Evolutionary conservation across 2,329 filamentous ascomycete species (phyloP).

Genomic region (Reticulascus tulasneorum): DNA sequence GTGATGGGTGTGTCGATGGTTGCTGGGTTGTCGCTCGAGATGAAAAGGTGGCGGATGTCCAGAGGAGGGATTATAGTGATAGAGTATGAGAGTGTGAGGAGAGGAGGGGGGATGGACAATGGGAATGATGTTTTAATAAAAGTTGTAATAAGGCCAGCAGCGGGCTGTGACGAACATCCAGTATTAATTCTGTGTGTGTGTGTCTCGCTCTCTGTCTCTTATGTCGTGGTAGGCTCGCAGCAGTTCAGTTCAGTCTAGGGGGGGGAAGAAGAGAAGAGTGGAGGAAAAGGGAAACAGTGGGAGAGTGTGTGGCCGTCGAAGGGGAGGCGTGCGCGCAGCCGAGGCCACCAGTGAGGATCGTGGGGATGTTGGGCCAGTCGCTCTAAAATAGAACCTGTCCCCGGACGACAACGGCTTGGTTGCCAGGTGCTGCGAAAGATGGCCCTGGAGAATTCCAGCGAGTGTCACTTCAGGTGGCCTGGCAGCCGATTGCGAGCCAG

Average conservation of each 20-base stretch:
- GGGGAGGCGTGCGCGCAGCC: conserved; percentile 10
- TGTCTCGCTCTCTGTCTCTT: neutral
- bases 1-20: conserved; percentile 10
- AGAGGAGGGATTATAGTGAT: no score
- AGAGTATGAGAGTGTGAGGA: neutral
- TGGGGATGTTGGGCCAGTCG: no score
- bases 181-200: conserved; percentile 6
- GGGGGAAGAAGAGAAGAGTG: conserved; percentile 4
- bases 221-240: neutral
- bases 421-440: no score
- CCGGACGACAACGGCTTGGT: no score
- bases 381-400: no score
- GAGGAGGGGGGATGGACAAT: neutral
- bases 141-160: conserved; percentile 1
- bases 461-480: no score
- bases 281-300: conserved; percentile 5
- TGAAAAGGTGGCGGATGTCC: no score
- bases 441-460: no score
- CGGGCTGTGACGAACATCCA: conserved; percentile 4
- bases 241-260: conserved; percentile 1
- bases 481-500: no score
- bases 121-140: neutral
- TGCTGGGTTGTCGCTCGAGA: no score
- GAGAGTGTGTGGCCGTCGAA: no score
- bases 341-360: no score